Conservation (phyloP, 192 early-diverging fungal genomes). For the Coemansia sp. region DNA sequence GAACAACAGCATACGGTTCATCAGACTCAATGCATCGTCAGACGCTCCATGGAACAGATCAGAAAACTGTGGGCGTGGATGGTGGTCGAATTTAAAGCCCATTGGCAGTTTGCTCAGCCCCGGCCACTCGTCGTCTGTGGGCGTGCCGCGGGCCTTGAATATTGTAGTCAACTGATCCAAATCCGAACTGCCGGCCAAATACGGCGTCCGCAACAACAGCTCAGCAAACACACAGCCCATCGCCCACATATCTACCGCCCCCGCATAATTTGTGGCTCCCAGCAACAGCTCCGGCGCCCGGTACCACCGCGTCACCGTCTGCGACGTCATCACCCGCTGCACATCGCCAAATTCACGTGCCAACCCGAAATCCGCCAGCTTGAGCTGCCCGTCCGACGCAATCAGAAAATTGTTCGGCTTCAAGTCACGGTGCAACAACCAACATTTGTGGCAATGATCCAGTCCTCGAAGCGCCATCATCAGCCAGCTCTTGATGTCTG, state of each 20-base stretch:
- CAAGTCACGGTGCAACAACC: conserved; percentile 89
- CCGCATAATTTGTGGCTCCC: conserved; percentile 84
- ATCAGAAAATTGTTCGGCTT: conserved; percentile 86
- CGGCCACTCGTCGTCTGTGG: conserved; percentile 81
- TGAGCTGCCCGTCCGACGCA: conserved; percentile 83
- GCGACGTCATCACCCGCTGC: conserved; percentile 79
- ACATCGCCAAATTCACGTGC: conserved; percentile 93
- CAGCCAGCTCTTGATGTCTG: conserved; percentile 97
- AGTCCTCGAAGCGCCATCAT: conserved; percentile 92
- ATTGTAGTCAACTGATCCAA: conserved; percentile 75
- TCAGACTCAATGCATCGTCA: conserved; percentile 77
- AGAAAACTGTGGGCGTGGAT: conserved; percentile 69
- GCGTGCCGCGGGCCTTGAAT: conserved; percentile 79
- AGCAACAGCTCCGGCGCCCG: conserved; percentile 92
- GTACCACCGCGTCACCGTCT: conserved; percentile 97
- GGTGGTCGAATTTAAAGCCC: conserved; percentile 69
- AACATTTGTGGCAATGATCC: conserved; percentile 86
- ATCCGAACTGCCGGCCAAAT: conserved; percentile 80
- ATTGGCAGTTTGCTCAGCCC: conserved; percentile 70
- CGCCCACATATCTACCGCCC: conserved; percentile 93
- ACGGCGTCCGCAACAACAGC: conserved; percentile 87
- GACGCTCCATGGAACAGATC: conserved; percentile 82
- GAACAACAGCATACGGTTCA: conserved; percentile 84
- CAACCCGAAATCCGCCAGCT: conserved; percentile 98
- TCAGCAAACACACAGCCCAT: conserved; percentile 99